A percentile compares a stretch with the other conserved stretches of the same genome.
Conservation (phyloP, 495 filamentous ascomycete species). For the Xylaria intraflava region DNA sequence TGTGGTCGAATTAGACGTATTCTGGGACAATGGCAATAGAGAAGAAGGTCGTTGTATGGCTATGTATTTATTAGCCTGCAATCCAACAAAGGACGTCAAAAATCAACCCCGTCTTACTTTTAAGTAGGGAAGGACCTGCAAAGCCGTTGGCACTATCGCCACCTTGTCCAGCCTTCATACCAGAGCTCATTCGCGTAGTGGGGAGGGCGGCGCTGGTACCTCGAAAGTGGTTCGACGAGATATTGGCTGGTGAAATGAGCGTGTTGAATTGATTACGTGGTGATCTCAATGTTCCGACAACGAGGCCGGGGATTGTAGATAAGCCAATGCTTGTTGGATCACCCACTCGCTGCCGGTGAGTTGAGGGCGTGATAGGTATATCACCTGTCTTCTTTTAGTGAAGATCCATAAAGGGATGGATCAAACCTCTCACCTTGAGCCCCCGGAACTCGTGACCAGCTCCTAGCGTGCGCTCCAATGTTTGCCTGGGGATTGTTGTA, state of each 20-base stretch:
- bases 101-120: slow-evolving; percentile 5
- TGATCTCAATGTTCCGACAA: slow-evolving; percentile 18
- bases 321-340: slow-evolving; percentile 17
- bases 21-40: neutral
- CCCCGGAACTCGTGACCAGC: slow-evolving; percentile 19
- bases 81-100: neutral
- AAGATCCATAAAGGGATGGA: neutral
- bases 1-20: neutral
- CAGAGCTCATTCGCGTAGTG: slow-evolving; percentile 22
- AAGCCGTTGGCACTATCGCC: slow-evolving; percentile 9
- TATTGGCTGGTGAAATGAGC: slow-evolving; percentile 2
- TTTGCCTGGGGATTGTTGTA: slow-evolving; percentile 13
- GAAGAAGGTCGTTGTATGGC: neutral
- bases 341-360: slow-evolving; percentile 24
- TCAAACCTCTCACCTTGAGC: slow-evolving; percentile 11
- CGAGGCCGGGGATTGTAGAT: slow-evolving; percentile 24
- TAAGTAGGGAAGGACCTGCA: slow-evolving; percentile 12
- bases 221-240: slow-evolving; percentile 10
- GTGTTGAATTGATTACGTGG: slow-evolving; percentile 8
- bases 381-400: slow-evolving; percentile 14
- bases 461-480: neutral
- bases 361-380: slow-evolving; percentile 26
- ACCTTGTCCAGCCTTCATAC: slow-evolving; percentile 19
- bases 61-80: neutral
- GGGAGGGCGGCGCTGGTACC: slow-evolving; percentile 7